phyloP scores from a whole-genome alignment of 2,329 filamentous ascomycete genomes.

The Alternaria panax region DNA sequence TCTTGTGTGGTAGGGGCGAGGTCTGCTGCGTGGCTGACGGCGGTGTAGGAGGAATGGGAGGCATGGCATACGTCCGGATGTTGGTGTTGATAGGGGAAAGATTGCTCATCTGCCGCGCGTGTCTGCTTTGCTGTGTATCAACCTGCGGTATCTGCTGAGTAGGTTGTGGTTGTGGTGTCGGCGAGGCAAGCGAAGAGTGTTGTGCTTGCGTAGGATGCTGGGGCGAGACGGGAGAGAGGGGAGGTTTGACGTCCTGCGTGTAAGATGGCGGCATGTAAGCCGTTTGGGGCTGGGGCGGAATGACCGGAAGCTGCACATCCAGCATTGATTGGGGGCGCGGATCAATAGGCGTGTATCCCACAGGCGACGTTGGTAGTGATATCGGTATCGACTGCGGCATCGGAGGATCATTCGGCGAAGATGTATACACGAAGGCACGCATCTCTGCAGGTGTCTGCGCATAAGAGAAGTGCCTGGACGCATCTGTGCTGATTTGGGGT shows the following conservation, averaged over 20 bases:
- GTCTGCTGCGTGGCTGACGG: slow-evolving; percentile 28
- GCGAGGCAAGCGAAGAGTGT: slow-evolving; percentile 35
- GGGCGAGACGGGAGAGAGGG: slow-evolving; percentile 36
- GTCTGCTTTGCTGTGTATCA: slow-evolving; percentile 30
- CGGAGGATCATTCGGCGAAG: slow-evolving; percentile 36
- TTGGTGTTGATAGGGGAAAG: slow-evolving; percentile 44
- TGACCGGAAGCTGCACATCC: slow-evolving; percentile 29
- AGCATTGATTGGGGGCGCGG: slow-evolving; percentile 38
- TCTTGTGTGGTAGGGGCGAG: slow-evolving; percentile 36
- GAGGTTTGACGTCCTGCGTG: slow-evolving; percentile 33
- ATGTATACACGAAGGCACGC: slow-evolving; percentile 36
- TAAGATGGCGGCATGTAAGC: slow-evolving; percentile 32
- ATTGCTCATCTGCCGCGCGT: slow-evolving; percentile 44
- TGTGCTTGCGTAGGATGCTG: slow-evolving; percentile 27
- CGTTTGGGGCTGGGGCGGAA: slow-evolving; percentile 32
- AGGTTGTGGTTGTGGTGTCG: slow-evolving; percentile 26
- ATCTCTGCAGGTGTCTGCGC: slow-evolving; percentile 47
- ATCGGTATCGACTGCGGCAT: slow-evolving; percentile 29
- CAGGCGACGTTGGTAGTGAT: slow-evolving; percentile 32
- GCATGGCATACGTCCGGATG: slow-evolving; percentile 27
- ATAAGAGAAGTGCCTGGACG: slow-evolving; percentile 45
- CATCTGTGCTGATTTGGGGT: slow-evolving; percentile 25
- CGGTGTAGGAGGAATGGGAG: slow-evolving; percentile 38
- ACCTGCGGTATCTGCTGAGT: slow-evolving; percentile 24
- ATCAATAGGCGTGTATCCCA: slow-evolving; percentile 33